Evolutionary conservation across 129 eudicot genomes (phyloP).

Genomic region (Pseudognaphalium luteoalbum): DNA sequence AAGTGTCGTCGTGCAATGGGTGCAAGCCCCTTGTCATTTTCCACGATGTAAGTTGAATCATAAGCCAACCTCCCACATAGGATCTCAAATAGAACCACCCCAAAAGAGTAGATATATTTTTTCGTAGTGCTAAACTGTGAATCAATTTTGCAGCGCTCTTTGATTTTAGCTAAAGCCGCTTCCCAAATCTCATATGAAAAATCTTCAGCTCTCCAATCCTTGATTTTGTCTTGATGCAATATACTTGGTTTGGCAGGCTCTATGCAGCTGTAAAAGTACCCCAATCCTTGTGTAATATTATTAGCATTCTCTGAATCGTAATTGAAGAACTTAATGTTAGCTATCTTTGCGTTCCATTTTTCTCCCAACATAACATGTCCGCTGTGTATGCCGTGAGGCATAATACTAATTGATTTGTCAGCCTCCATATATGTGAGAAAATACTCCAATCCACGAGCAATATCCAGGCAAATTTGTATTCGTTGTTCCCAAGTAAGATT

Average conservation of each 20-base stretch:
- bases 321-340: background rate
- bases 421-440: background rate
- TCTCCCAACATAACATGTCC: conserved; percentile 7
- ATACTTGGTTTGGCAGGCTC: too few species aligned
- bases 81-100: conserved; percentile 11
- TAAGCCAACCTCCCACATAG: conserved; percentile 9
- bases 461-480: conserved; percentile 10
- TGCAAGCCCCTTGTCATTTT: conserved; percentile 5
- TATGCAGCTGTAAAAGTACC: too few species aligned
- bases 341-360: conserved; percentile 9
- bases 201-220: too few species aligned
- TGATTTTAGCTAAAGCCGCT: too few species aligned
- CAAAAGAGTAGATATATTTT: conserved; percentile 1
- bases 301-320: too few species aligned
- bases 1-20: background rate
- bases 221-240: too few species aligned
- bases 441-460: conserved; percentile 3
- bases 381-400: background rate
- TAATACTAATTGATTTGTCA: too few species aligned
- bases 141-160: too few species aligned
- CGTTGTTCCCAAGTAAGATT: conserved; percentile 10
- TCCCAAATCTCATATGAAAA: too few species aligned
- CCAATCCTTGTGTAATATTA: too few species aligned
- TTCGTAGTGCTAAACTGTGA: too few species aligned
- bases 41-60: background rate